Evolutionary conservation across 768 basidiomycete genomes (phyloP), one percentile per base, ranked within the genome.

Genomic region (Tricholoma terreum): DNA sequence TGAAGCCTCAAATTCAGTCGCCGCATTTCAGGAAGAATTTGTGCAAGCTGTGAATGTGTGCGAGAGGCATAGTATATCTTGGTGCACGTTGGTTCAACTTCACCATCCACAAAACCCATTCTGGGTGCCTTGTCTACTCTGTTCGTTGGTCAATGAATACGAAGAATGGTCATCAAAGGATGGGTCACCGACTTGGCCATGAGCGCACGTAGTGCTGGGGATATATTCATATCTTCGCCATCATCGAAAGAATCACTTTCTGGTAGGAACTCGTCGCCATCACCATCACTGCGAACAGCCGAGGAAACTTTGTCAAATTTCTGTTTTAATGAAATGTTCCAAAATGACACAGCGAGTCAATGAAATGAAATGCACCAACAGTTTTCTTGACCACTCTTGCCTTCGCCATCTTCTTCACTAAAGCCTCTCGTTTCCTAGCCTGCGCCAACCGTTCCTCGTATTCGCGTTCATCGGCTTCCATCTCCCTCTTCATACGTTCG

Each of bases 41-140:
- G 96, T 1, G 94, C 80, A 3, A 99, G 82, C 66, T 99, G 96
- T 1, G 95, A 95, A 72, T 99, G 96, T 0, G 96, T 99, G 31
- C 96, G 80, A 0, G 97, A 98, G 0, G 95, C 90, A 66, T 95
- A 97, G 70, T 85, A 97, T 58, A 98, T 87, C 77, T 93, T 90
- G 35, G 84, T 88, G 65, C 88, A 90, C 4, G 80, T 78, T 14
- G 80, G 79, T 56, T 86, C 86, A 45, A 75, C 74, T 54, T 71
- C 73, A 12, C 66, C 67, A 21, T 71, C 64, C 48, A 22, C 57
- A 43, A 33, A 58, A 14, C 56, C 63, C 15, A 40, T 56, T 48
- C 60, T 66, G 50, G 71, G 65, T 27, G 61, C 59, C 61, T 71
- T 74, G 55, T 78, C 75, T 14, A 75, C 66, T 58, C 72, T 76